These are phyloP conservation scores for Phytopythium ostracodes DNA, from an alignment of 352 stramenopile genomes.

Conservation along the genomic window DNA sequence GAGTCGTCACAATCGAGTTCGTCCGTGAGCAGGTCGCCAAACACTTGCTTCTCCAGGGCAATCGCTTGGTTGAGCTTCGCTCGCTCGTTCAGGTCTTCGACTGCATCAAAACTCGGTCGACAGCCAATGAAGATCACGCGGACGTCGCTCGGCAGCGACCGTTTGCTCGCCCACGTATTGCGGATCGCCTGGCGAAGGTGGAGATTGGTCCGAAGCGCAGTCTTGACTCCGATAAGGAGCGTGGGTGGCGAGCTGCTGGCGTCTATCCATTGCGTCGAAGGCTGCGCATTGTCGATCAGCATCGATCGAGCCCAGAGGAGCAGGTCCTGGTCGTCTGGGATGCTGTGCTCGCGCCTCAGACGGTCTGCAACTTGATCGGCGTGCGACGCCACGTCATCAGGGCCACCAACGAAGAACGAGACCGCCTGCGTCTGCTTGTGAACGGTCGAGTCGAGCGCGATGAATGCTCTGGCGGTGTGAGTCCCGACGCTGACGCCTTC, in stretches of 20 bases:
- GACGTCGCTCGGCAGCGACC: constrained; percentile 12
- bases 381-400: background rate
- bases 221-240: constrained; percentile 53
- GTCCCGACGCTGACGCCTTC: constrained; percentile 10
- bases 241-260: background rate
- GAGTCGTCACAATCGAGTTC: constrained; percentile 36
- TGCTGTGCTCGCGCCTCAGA: constrained; percentile 13
- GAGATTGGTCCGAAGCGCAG: constrained; percentile 26
- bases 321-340: constrained; percentile 14
- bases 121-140: constrained; percentile 42
- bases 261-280: background rate
- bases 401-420: background rate
- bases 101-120: constrained; percentile 3
- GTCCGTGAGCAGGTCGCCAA: constrained; percentile 32
- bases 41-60: constrained; percentile 22
- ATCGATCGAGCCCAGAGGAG: constrained; percentile 13
- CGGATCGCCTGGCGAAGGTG: constrained; percentile 29
- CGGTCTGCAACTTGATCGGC: background rate
- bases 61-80: constrained; percentile 16
- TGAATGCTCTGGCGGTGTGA: constrained; percentile 11
- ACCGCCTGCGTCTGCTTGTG: background rate
- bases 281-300: background rate
- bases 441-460: constrained; percentile 1
- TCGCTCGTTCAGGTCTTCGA: background rate
- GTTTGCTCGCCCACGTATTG: constrained; percentile 31